Conservation (phyloP, 805 yeast species). For the Candida parachauliodes region DNA sequence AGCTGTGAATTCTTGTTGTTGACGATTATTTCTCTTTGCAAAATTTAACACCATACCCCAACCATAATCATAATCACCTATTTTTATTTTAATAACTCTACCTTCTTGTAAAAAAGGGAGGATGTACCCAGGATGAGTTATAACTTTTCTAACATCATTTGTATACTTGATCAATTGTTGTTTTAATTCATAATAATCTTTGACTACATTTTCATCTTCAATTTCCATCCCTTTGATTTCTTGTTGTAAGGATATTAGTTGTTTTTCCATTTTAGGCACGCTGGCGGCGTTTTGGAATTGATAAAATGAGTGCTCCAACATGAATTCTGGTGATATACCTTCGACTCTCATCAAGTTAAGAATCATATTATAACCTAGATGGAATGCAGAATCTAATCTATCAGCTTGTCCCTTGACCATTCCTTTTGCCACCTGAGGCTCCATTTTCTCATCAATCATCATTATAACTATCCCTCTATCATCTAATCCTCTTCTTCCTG, state of each 20-base stretch:
- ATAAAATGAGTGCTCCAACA: slow-evolving; percentile 90
- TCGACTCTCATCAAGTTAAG: slow-evolving; percentile 94
- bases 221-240: slow-evolving; percentile 49
- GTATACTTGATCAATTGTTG: slow-evolving; percentile 68
- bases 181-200: slow-evolving; percentile 78
- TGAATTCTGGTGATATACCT: slow-evolving; percentile 96
- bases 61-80: slow-evolving; percentile 73
- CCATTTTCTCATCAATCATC: slow-evolving; percentile 99
- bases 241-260: slow-evolving; percentile 51
- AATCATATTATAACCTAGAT: slow-evolving; percentile 95
- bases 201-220: slow-evolving; percentile 71
- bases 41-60: slow-evolving; percentile 90
- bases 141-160: slow-evolving; percentile 72
- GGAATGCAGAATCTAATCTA: slow-evolving; percentile 95
- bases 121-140: slow-evolving; percentile 87
- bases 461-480: slow-evolving; percentile 98
- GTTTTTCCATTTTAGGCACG: slow-evolving; percentile 78
- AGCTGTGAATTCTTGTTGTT: slow-evolving; percentile 59
- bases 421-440: slow-evolving; percentile 97
- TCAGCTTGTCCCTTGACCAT: slow-evolving; percentile 99
- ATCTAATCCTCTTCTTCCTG: slow-evolving; percentile 99
- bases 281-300: slow-evolving; percentile 93
- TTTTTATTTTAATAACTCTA: slow-evolving; percentile 66
- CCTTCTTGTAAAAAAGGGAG: slow-evolving; percentile 87
- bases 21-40: slow-evolving; percentile 61